Base-by-base conservation (phyloP, 2,329 filamentous ascomycete species). In the Aspergillus texensis region DNA sequence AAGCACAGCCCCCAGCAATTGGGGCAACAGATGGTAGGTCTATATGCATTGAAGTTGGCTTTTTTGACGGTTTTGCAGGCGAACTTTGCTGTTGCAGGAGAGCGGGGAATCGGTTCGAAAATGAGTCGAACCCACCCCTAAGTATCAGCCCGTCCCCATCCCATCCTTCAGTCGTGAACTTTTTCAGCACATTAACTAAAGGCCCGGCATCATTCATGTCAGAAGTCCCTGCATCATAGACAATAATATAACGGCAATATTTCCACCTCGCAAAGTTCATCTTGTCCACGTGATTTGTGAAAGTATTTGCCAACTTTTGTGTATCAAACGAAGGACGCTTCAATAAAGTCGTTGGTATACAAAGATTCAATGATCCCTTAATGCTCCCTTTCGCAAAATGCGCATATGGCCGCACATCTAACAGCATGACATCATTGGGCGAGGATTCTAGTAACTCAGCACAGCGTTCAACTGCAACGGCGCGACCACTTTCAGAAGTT, bases 241-340 rank as follows among this genome's bases (percentile, higher is more conserved):
- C 92, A 43, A 98, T 84, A 24, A 99, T 92, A 72, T 89, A 87
- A 64, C 88, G 88, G 69, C 89, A 89, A 9, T 87, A 84, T 62
- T 82, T 85, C 95, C 95, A 98, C 43, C 84, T 84, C 21, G 90
- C 84, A 72, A 99, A 97, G 63, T 84, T 90, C 11, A 83, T 83
- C 67, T 90, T 89, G 63, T 94, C 89, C 2, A 83, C 79, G 8
- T 90, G 86, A 16, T 85, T 86, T 65, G 92, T 90, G 74, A 99
- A 96, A 0, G 93, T 97, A 65, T 94, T 91, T 68, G 92, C 88
- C 36, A 99, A 82, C 74, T 96, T 97, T 66, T 93, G 85, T 14
- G 96, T 86, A 70, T 94, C 94, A 78, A 96, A 98, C 0, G 93
- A 96, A 0, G 92, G 89, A 57, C 95, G 86, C 78, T 98, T 98